Evolutionary conservation across 202 grass and related monocot species (phyloP), one percentile per base, ranked within the genome.

Genomic region (Setaria viridis): DNA sequence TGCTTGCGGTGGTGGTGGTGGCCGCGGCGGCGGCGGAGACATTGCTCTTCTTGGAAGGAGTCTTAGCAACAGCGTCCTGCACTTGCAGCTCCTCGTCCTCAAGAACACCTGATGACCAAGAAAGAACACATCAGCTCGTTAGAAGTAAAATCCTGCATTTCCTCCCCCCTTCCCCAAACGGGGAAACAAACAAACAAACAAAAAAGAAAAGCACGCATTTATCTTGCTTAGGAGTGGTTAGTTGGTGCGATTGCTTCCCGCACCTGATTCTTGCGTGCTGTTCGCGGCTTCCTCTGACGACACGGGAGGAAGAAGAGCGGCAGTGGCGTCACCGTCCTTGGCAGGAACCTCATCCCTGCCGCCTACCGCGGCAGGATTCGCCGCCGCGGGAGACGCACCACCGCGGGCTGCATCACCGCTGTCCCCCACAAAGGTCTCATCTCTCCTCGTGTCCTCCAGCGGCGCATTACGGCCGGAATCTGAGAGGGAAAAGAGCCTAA

Each of bases 231-330:
- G 5, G 8, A 13, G 41, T 15, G 13, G 67, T 55, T 42, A n/a
- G 20, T 60, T 50, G 3, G 74, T 37, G 37, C 42, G 32, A 63
- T 58, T 43, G 25, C 21, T 56, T 41, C 7, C 8, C 66, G 29
- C 46, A 88, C 89, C 89, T 33, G 79, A 84, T 37, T 88, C 72
- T 11, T 79, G 82, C 67, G 89, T 85, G 78, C 66, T n/a, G 82
- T 91, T 85, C 0, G 72, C 11, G 41, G 89, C 11, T 29, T 91
- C 81, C 65, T 72, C 71, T 35, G 65, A 77, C 13, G 82, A 50
- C 72, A 82, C 59, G 11, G 81, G 70, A 67, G 89, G 39, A 41
- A 87, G 81, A 71, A 80, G 60, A 34, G 84, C 80, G 6, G 13
- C 13, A 12, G 12, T 29, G 34, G 13, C 30, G 62, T 65, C 74